Evolutionary conservation across 2,329 filamentous ascomycete species (phyloP), one percentile per base, ranked within the genome.

Genomic region (Venturia aucupariae): DNA sequence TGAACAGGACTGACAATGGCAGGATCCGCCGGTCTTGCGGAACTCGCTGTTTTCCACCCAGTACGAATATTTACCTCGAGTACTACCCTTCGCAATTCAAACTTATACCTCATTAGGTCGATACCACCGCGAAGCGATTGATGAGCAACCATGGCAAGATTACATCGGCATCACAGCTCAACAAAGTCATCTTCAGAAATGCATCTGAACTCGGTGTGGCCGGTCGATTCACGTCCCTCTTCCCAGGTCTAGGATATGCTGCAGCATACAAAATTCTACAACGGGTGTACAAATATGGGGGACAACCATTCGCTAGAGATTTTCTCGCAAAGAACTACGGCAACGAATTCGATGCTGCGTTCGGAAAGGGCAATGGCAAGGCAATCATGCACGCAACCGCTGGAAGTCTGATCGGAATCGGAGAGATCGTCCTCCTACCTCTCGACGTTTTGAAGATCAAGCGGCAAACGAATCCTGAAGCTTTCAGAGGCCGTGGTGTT

Each of bases 381-480:
- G 93, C 94, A 17, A 92, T 99, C 72, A 89, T 99, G 89, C 91
- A 96, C 80, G 96, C 94, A 27, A 95, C 91, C 62, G 94, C 94
- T 68, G 94, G 94, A 81, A 91, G 88, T 79, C 75, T 99, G 72
- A 95, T 99, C 73, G 94, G 94, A 72, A 96, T 99, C 71, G 94
- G 94, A 74, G 94, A 99, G 81, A 96, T 99, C 69, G 85, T 99
- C 66, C 85, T 99, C 38, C 85, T 99, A 48, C 94, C 94, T 51
- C 86, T 99, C 67, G 94, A 99, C 71, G 93, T 99, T 46, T 85
- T 99, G 68, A 99, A 99, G 85, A 99, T 99, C 81, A 99, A 99
- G 85, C 88, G 94, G 72, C 94, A 99, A 81, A 99, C 94, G 70
- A 99, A 99, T 82, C 94, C 94, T 48, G 94, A 97, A 74, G 92